Conservation (phyloP, 23 red algal genomes). For the Agarophyton chilense region DNA sequence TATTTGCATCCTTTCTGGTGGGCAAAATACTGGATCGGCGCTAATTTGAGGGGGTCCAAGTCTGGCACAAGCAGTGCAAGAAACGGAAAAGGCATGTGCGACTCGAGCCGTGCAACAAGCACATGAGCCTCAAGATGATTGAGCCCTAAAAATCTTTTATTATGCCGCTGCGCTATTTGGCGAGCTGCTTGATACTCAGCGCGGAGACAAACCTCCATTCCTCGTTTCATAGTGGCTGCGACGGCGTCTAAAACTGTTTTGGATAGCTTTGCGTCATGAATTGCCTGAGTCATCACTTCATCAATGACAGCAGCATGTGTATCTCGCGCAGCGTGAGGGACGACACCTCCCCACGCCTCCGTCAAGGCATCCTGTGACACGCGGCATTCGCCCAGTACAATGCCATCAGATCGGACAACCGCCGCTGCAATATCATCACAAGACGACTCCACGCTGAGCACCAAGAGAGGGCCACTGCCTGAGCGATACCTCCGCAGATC, state of each 20-base stretch:
- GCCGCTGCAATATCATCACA: slow-evolving; percentile 99
- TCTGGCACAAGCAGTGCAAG: slow-evolving; percentile 85
- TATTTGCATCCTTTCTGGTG: too few relatives aligned
- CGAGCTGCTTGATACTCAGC: slow-evolving; percentile 82
- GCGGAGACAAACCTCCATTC: slow-evolving; percentile 92
- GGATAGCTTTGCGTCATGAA: slow-evolving; percentile 42
- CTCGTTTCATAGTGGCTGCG: slow-evolving; percentile 92
- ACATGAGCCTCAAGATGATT: too few relatives aligned
- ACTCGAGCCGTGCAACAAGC: slow-evolving; percentile 67
- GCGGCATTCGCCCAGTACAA: too few relatives aligned
- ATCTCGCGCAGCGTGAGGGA: slow-evolving; percentile 80
- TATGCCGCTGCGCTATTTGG: slow-evolving; percentile 3
- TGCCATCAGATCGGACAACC: too few relatives aligned
- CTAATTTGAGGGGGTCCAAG: too few relatives aligned
- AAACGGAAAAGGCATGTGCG: slow-evolving; percentile 74
- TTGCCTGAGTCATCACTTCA: slow-evolving; percentile 55
- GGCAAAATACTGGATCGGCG: too few relatives aligned
- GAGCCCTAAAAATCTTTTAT: slow-evolving; percentile 87
- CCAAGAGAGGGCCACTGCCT: slow-evolving; percentile 40
- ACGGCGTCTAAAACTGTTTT: too few relatives aligned
- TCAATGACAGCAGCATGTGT: slow-evolving; percentile 79
- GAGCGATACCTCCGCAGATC: slow-evolving; percentile 15
- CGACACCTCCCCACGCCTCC: too few relatives aligned
- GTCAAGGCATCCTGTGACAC: too few relatives aligned
- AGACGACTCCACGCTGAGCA: slow-evolving; percentile 92